These are phyloP conservation scores for Penicillium sp. DNA, from an alignment of 2,329 filamentous ascomycete genomes.

Conservation along the genomic window DNA sequence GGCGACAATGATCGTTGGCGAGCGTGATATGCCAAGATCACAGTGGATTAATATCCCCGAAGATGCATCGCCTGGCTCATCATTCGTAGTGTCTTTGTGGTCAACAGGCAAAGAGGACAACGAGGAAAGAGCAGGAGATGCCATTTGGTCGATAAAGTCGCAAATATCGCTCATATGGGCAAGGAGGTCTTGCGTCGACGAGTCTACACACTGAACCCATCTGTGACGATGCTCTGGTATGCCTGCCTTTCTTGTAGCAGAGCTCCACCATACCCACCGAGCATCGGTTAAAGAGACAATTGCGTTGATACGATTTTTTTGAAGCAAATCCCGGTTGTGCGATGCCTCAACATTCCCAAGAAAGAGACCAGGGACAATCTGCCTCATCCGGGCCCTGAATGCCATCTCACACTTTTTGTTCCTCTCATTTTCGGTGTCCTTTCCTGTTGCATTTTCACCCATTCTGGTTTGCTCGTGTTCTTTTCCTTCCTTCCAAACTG, in stretches of 20 bases:
- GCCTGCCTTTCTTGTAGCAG: slow-evolving; percentile 21
- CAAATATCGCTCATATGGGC: slow-evolving; percentile 26
- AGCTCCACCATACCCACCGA: slow-evolving; percentile 24
- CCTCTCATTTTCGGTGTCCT: slow-evolving; percentile 3
- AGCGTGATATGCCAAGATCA: slow-evolving; percentile 29
- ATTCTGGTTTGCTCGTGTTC: not conserved
- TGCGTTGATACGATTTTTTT: slow-evolving; percentile 22
- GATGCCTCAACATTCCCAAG: slow-evolving; percentile 24
- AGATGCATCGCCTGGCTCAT: slow-evolving; percentile 3
- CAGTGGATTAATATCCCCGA: slow-evolving; percentile 27
- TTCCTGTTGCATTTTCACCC: not conserved
- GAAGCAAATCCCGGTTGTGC: slow-evolving; percentile 21
- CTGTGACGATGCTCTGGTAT: slow-evolving; percentile 18
- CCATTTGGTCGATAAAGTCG: slow-evolving; percentile 27
- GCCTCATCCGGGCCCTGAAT: slow-evolving; percentile 17
- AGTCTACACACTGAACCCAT: slow-evolving; percentile 30
- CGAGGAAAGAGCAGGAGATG: slow-evolving; percentile 15
- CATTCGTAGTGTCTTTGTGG: slow-evolving; percentile 3
- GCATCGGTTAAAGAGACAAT: slow-evolving; percentile 25
- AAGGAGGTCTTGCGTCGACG: slow-evolving; percentile 30
- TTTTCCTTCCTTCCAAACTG: not conserved
- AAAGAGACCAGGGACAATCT: slow-evolving; percentile 28
- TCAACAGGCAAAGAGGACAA: slow-evolving; percentile 11
- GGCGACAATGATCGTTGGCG: slow-evolving; percentile 27
- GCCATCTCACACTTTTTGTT: slow-evolving; percentile 21